These are phyloP conservation scores for Gossypium thurberi DNA, from an alignment of 345 rosid genomes.

Conservation along the genomic window DNA sequence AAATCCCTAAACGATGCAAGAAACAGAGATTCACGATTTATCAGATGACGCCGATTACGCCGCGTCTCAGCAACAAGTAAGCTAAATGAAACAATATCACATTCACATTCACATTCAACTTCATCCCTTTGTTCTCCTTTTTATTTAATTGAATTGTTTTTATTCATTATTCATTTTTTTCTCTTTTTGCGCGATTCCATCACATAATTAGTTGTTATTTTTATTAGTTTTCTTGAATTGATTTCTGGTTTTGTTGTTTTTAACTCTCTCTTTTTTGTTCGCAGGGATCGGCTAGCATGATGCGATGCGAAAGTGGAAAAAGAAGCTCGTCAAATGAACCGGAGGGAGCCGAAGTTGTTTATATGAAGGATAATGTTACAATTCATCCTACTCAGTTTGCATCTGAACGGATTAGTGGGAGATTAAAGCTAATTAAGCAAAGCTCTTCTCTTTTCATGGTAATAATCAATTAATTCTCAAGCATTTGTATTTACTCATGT, in stretches of 20 bases:
- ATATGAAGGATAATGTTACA: constrained; percentile 68
- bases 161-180: too few species aligned
- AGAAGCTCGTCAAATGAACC: constrained; percentile 51
- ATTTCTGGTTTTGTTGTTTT: not conserved
- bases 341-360: constrained; percentile 69
- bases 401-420: constrained; percentile 85
- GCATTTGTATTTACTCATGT: not conserved
- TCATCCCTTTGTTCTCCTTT: not conserved
- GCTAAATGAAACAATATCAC: not conserved
- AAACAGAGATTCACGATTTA: constrained; percentile 76
- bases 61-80: constrained; percentile 74
- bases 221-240: not conserved
- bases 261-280: not conserved
- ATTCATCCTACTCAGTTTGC: constrained; percentile 90
- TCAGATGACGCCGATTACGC: constrained; percentile 99
- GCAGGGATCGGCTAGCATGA: constrained; percentile 73
- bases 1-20: constrained; percentile 46
- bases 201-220: not conserved
- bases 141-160: not conserved
- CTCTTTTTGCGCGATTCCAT: not conserved
- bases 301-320: constrained; percentile 55
- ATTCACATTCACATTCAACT: not conserved
- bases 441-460: constrained; percentile 69
- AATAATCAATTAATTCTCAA: constrained; percentile 12
- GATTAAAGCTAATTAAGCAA: constrained; percentile 84